These are phyloP conservation scores for Tothia fuscella DNA, from an alignment of 2,329 filamentous ascomycete species.

Conservation along the genomic window DNA sequence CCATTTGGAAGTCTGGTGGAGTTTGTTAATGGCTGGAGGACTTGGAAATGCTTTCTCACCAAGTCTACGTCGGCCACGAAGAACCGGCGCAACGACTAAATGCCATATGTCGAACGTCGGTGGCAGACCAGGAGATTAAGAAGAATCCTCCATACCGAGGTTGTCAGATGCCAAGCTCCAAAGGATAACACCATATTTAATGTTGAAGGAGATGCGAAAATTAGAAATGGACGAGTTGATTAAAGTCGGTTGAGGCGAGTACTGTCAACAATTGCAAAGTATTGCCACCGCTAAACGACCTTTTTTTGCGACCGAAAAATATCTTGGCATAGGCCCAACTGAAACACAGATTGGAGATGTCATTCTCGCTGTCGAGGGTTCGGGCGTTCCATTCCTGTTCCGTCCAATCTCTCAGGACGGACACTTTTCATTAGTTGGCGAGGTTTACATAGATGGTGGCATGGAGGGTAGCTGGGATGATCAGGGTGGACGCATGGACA, in stretches of 20 bases:
- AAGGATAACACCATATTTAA: not conserved
- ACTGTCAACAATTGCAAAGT: not conserved
- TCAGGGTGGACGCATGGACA: not conserved
- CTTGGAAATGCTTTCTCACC: not conserved
- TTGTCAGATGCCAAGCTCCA: not conserved
- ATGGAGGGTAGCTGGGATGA: not conserved
- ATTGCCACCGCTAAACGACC: not conserved
- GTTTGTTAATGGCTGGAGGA: not conserved
- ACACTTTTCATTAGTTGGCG: not conserved
- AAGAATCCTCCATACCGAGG: not conserved
- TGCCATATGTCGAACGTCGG: not conserved
- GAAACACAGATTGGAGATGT: not conserved
- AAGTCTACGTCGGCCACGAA: not conserved
- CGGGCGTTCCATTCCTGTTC: not conserved
- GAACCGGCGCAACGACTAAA: not conserved
- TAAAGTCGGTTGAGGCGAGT: not conserved
- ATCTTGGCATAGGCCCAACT: not conserved
- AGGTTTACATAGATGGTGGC: not conserved
- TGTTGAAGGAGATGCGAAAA: not conserved
- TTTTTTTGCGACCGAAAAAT: not conserved
- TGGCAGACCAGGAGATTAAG: not conserved
- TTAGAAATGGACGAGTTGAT: not conserved
- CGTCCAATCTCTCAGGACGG: not conserved
- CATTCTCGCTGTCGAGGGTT: not conserved
- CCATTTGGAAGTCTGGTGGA: not conserved